Evolutionary conservation across 176 grass and related monocot genomes (phyloP).

Genomic region (Musa acuminata): DNA sequence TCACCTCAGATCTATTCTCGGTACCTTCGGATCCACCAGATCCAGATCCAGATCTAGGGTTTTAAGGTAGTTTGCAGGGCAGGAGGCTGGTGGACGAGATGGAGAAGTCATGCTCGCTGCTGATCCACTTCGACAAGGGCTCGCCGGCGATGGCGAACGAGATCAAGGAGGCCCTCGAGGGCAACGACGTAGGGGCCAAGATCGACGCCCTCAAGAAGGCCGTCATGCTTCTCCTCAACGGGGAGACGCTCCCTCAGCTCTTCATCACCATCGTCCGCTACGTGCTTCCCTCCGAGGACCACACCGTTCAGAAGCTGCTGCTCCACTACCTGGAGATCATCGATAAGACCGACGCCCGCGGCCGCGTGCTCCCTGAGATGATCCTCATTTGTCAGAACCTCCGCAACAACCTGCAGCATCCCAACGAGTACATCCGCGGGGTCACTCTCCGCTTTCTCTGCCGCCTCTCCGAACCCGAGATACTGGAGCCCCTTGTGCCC

Average conservation of each 20-base stretch:
- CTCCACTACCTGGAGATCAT: conserved; percentile 18
- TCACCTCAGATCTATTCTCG: too few relatives aligned
- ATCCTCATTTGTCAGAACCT: conserved; percentile 88
- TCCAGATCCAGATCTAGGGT: neutral
- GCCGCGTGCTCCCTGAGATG: conserved; percentile 66
- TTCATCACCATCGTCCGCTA: conserved; percentile 18
- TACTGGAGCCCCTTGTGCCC: conserved; percentile 64
- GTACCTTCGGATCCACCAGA: neutral
- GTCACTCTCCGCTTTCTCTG: conserved; percentile 61
- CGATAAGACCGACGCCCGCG: conserved; percentile 19
- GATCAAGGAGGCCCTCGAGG: conserved; percentile 18
- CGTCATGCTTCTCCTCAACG: conserved; percentile 18
- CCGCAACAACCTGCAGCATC: conserved; percentile 66
- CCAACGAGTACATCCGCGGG: conserved; percentile 81
- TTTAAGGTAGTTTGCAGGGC: neutral
- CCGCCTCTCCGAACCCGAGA: conserved; percentile 52
- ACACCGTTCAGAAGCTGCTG: conserved; percentile 13
- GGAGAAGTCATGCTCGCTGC: conserved; percentile 17
- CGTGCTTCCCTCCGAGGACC: conserved; percentile 16
- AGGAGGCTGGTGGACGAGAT: neutral
- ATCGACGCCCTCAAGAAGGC: conserved; percentile 17
- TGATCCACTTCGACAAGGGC: conserved; percentile 14
- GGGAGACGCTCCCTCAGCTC: conserved; percentile 5
- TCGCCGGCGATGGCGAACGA: conserved; percentile 12
- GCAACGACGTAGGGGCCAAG: conserved; percentile 9